Base-by-base conservation (phyloP, 2,329 filamentous ascomycete genomes). In the Didymella sp. region DNA sequence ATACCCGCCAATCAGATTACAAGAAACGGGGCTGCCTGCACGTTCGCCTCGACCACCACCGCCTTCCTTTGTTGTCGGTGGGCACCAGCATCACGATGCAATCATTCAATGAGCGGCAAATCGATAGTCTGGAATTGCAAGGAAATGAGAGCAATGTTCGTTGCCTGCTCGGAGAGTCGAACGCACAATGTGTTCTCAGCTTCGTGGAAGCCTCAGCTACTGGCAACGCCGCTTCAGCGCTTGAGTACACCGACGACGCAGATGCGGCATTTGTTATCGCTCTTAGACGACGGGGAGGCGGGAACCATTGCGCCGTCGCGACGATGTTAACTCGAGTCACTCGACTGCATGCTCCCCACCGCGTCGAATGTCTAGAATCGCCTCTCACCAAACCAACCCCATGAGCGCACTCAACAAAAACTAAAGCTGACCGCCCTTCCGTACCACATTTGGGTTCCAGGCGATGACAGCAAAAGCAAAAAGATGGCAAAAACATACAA, bases 1-100 rank as follows among this genome's bases (percentile, higher is more conserved):
- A 65, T 72, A 63, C 60, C 19, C 60, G 56, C 70, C 64, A 64
- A 71, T 72, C 58, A 62, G 21, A 51, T 54, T 37, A 17, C 51
- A 19, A 47, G 33, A 64, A 70, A 66, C 35, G 44, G 45, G 31
- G 62, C 51, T 70, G 69, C 69, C 66, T 73, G 60, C 55, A 55
- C 41, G 56, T 54, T 49, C 49, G 25, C 43, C 43, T 49, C 43
- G 38, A 57, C 37, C 42, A 40, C 43, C 43, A 43, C 47, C 17
- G 21, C 37, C 48, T 6, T 47, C 44, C 31, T 44, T 45, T 51
- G 43, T 33, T 33, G 13, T 33, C 24, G 35, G 13, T 19, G 17
- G 25, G 28, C 17, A 15, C 28, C 30, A 51, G 21, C 30, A 44
- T 33, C 21, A 27, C 37, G 15, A 45, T 35, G 25, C 44, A 40